Base-by-base conservation (phyloP, 1,284 basidiomycete genomes). In the Cryptococcus deneoformans region DNA sequence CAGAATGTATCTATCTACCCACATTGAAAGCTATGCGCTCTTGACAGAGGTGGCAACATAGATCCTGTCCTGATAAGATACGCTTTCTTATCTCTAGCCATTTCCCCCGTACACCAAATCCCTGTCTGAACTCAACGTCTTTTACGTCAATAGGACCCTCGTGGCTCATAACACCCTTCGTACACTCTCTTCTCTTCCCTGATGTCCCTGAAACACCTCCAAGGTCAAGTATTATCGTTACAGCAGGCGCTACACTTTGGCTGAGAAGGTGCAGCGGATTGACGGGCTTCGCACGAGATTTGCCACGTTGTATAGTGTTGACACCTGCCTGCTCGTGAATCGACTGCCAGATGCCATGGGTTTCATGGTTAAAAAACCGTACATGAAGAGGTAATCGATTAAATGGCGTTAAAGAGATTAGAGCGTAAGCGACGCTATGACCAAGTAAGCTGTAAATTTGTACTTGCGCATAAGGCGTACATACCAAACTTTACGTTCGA, bases 201-300 rank as follows among this genome's bases (percentile, higher is more conserved):
- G 82, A 83, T 54, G 83, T 82, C 0, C 87, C 88, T 66, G 88
- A 85, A 0, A 90, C 87, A 7, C 88, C 88, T 67, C 89, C 87
- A 1, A 86, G 71, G 70, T 89, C 87, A 9, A 84, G 69, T 2
- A 77, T 70, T 46, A 70, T 81, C 2, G 79, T 82, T 53, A 87
- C 82, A 0, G 83, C 83, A 10, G 58, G 70, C 9, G 85, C 85
- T 20, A 87, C 73, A 4, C 79, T 67, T 3, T 68, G 57, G 14
- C 20, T 29, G 29, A 42, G 10, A 24, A 38, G n/a, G n/a, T 11
- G 29, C 11, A 37, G 29, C 1, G 40, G 35, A n/a, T 46, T 53
- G 29, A 46, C 38, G 12, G 42, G 35, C 46, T 37, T 42, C 5
- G 35, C 37, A 7, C 20, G 37, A 39, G 7, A 36, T 39, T 39